Evolutionary conservation across 805 yeast genomes (phyloP).

Genomic region (Zygoascus tannicola): DNA sequence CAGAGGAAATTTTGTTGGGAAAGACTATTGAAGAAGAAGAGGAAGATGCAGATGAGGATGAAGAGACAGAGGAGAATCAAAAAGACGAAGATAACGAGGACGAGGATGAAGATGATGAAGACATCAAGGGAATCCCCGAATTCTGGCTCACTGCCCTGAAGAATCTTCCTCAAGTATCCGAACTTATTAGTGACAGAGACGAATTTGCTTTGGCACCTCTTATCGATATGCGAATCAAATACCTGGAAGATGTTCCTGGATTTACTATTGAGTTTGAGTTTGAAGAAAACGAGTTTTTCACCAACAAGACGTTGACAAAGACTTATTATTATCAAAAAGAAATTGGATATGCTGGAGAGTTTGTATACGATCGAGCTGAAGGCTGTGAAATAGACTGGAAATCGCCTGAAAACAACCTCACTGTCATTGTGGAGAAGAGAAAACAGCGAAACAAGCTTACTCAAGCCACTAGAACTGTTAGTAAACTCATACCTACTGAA

Average conservation of each 20-base stretch:
- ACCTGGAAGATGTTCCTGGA: conserved; percentile 71
- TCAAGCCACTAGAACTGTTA: conserved; percentile 91
- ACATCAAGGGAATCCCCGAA: conserved; percentile 71
- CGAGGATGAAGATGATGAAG: conserved; percentile 37
- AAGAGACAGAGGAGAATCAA: conserved; percentile 35
- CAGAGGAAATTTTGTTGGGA: conserved; percentile 72
- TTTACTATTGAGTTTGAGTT: conserved; percentile 81
- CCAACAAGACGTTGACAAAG: conserved; percentile 64
- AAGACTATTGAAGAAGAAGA: conserved; percentile 55
- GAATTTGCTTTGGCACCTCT: conserved; percentile 67
- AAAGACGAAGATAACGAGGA: conserved; percentile 35
- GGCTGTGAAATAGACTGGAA: conserved; percentile 82
- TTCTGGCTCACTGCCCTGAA: conserved; percentile 96
- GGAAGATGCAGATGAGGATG: conserved; percentile 36
- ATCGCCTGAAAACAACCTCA: conserved; percentile 70
- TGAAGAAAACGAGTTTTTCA: conserved; percentile 63
- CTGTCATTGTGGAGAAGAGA: conserved; percentile 82
- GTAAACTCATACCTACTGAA: conserved; percentile 87
- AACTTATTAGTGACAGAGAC: conserved; percentile 83
- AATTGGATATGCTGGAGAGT: conserved; percentile 90
- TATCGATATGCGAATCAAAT: conserved; percentile 65
- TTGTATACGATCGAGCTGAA: conserved; percentile 93
- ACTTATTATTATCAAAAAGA: conserved; percentile 91
- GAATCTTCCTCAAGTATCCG: conserved; percentile 71
- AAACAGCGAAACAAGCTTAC: conserved; percentile 96